Conservation (phyloP, 768 basidiomycete species). For the Nidula microcarpa region DNA sequence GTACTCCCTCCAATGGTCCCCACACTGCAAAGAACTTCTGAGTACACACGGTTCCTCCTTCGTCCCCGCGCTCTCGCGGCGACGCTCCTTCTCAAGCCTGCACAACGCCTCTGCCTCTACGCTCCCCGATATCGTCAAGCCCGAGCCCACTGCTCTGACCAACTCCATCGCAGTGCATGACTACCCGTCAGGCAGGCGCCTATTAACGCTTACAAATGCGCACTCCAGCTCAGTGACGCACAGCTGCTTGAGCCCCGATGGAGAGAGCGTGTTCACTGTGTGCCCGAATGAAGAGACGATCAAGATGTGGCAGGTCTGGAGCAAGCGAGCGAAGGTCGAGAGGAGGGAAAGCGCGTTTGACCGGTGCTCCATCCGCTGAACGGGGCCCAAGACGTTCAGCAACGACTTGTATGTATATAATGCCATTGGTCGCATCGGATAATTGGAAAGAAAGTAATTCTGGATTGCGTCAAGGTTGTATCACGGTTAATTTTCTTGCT, state of each 20-base stretch:
- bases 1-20: slow-evolving; percentile 71
- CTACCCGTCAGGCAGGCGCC: slow-evolving; percentile 58
- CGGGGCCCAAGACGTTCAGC: too few species aligned
- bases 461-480: too few species aligned
- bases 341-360: slow-evolving; percentile 42
- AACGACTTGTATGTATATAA: too few species aligned
- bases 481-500: too few species aligned
- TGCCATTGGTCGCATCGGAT: too few species aligned
- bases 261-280: slow-evolving; percentile 60
- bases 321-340: slow-evolving; percentile 22
- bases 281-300: slow-evolving; percentile 64
- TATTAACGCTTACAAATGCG: slow-evolving; percentile 54
- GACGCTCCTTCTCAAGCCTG: slow-evolving; percentile 51
- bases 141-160: slow-evolving; percentile 44
- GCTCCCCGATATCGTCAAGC: slow-evolving; percentile 48
- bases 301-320: slow-evolving; percentile 75
- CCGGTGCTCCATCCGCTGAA: slow-evolving; percentile 41
- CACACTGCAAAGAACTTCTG: slow-evolving; percentile 84
- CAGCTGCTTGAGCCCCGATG: slow-evolving; percentile 61
- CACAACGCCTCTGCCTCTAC: slow-evolving; percentile 24
- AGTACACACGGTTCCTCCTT: slow-evolving; percentile 76
- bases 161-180: slow-evolving; percentile 69
- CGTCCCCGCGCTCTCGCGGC: slow-evolving; percentile 34
- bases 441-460: too few species aligned
- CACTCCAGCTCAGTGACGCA: slow-evolving; percentile 54